Evolutionary conservation across 2,329 filamentous ascomycete genomes (phyloP), one percentile per base, ranked within the genome.

Genomic region (Bipolaris oryzae): DNA sequence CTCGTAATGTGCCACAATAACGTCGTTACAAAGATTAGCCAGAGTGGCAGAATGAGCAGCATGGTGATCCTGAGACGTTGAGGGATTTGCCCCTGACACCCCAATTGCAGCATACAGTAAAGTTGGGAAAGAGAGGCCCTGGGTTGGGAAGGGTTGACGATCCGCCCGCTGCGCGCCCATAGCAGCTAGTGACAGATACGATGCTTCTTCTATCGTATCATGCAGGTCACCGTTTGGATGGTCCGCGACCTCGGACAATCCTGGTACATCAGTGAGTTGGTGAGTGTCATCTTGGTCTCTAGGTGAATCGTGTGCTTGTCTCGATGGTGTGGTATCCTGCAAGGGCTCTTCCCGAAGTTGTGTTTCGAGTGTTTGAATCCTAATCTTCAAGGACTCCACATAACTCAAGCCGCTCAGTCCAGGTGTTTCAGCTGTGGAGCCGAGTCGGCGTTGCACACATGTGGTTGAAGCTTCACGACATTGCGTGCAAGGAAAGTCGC

Each of bases 151-250:
- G 10, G 33, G 42, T 7, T 53, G 47, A 5, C 38, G 45, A 31
- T 62, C 60, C 7, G 60, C 60, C 16, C 48, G 53, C 28, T 62
- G 57, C 6, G 60, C 60, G 10, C 28, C 28, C 60, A 62, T 62
- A 15, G 60, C 60, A 20, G 53, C 43, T n/a, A 62, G 50, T 38
- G 53, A 57, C n/a, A 60, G 47, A 35, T 60, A 60, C 7, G 49
- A 54, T 9, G 58, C 58, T 33, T 58, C 58, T 11, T 60, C 54
- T 55, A 60, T 60, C 5, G 58, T 45, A 38, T 57, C 45, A 7
- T 60, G 57, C 16, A 60, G 21, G 25, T 53, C 49, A 28, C 28
- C 28, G 28, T 31, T 31, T 31, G 28, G 10, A 31, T 31, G 10
- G 13, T 31, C 28, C 28, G 13, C 28, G 28, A 13, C 28, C 28